Evolutionary conservation across 192 early-diverging fungal genomes (phyloP).

Genomic region (Gigaspora rosea): DNA sequence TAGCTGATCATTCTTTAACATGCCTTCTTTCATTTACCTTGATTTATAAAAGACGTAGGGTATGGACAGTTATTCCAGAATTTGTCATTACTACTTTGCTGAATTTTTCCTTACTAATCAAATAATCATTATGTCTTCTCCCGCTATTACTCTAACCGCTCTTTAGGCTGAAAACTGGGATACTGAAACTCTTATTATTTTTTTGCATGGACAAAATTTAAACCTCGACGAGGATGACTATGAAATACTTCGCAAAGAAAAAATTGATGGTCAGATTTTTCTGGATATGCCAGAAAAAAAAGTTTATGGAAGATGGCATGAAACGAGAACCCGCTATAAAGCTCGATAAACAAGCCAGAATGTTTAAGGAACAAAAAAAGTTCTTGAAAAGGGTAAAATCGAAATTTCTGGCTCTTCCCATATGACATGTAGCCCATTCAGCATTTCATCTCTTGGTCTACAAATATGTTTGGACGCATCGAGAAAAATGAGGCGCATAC

Average conservation of each 20-base stretch:
- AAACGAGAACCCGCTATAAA: background rate
- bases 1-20: too few species aligned
- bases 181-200: background rate
- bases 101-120: background rate
- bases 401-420: background rate
- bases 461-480: background rate
- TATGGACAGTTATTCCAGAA: too few species aligned
- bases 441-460: background rate
- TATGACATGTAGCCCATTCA: background rate
- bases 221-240: background rate
- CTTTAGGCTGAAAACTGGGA: background rate
- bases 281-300: background rate
- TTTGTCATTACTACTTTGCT: background rate
- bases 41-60: too few species aligned
- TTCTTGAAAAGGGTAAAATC: background rate
- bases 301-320: background rate
- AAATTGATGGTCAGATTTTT: background rate
- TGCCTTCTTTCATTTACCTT: too few species aligned
- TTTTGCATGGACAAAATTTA: background rate
- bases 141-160: background rate
- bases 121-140: background rate
- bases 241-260: background rate
- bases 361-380: background rate
- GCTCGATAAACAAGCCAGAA: background rate
- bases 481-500: background rate